Base-by-base conservation (phyloP, 2,329 filamentous ascomycete genomes). In the Apiospora phragmitis region DNA sequence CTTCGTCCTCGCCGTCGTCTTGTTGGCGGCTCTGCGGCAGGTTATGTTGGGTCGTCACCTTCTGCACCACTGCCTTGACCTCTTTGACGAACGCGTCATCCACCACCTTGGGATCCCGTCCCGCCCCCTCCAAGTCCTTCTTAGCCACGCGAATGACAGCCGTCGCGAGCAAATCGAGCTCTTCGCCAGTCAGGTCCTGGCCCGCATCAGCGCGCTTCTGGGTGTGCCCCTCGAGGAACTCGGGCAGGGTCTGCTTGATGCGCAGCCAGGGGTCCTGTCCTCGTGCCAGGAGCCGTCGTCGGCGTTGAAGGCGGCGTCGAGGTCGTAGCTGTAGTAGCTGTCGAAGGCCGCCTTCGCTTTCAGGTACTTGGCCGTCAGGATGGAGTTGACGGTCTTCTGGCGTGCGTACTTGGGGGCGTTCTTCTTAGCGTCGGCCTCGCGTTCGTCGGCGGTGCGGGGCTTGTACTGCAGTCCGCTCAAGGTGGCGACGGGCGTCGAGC, bases 341-440 rank as follows among this genome's bases (percentile, higher is more conserved):
- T 74, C 72, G 35, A 74, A 74, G 24, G 71, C 70, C 16, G 66
- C 69, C 70, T 74, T 74, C n/a, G 72, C 72, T 66, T 73, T 73
- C 29, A 73, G 72, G 70, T 73, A 72, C 69, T 68, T 69, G 45
- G 71, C 71, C 55, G 72, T 74, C 67, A 74, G 70, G 70, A 74
- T 73, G 71, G 70, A 70, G 71, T 49, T 69, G 66, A 74, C 72
- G 51, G 55, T 67, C 42, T 71, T 71, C 62, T 72, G 69, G 38
- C 72, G 72, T 42, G 71, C 71, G 71, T 73, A 73, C 70, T 73
- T 73, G 43, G 72, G 72, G 41, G 68, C 72, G 69, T 74, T 74
- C 47, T 59, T 66, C 66, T 51, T 59, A 8, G 72, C 72, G 68
- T 74, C 72, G 43, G 49, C 69, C 62, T 71, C 70, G 68, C 72